phyloP scores from a whole-genome alignment of 768 basidiomycete species.

The Lyophyllum atratum region DNA sequence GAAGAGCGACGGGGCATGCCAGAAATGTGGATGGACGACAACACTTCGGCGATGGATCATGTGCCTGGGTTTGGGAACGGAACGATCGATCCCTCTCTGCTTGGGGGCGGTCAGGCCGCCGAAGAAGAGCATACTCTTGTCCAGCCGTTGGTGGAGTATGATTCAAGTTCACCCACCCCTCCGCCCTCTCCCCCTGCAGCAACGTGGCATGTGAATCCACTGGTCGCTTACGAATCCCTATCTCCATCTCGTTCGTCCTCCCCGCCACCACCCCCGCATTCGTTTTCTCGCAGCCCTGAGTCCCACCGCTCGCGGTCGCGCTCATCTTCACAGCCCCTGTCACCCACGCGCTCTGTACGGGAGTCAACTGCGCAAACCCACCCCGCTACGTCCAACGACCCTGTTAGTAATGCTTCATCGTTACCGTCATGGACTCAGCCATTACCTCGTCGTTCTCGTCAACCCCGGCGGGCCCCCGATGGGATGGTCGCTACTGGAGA shows the following conservation, averaged over 20 bases:
- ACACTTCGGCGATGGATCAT: not conserved
- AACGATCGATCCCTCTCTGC: conserved; percentile 21
- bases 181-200: not conserved
- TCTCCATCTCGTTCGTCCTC: not conserved
- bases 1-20: not conserved
- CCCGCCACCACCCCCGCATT: too few relatives aligned
- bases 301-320: not conserved
- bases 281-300: not conserved
- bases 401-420: not conserved
- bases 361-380: not conserved
- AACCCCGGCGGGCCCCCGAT: conserved; percentile 4
- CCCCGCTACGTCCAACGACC: not conserved
- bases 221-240: not conserved
- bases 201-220: not conserved
- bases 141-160: not conserved
- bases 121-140: conserved; percentile 1
- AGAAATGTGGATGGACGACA: not conserved
- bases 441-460: not conserved
- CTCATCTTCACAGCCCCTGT: not conserved
- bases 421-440: not conserved
- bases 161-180: not conserved
- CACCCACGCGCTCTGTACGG: not conserved
- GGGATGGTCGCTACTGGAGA: conserved; percentile 17
- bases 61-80: conserved; percentile 12
- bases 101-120: conserved; percentile 4